Conservation (phyloP, 2,329 filamentous ascomycete genomes). For the Sporothrix schenckii region DNA sequence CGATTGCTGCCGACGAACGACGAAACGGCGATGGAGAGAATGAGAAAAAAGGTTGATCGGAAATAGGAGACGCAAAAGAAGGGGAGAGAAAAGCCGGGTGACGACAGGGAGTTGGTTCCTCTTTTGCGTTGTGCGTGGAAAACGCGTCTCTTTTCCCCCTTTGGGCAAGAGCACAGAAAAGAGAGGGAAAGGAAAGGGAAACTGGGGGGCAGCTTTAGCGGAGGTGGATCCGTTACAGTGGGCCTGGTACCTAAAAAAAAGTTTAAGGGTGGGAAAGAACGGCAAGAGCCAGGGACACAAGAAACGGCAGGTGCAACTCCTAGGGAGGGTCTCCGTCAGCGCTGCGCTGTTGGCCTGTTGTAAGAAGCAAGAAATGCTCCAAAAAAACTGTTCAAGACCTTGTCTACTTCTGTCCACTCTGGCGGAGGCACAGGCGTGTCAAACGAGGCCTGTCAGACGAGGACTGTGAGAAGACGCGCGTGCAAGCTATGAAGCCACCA, state of each 20-base stretch:
- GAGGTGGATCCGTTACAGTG: slow-evolving; percentile 33
- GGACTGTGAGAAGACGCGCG: too few relatives aligned
- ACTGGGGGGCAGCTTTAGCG: slow-evolving; percentile 32
- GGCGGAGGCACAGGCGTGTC: too few relatives aligned
- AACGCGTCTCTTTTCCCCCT: slow-evolving; percentile 33
- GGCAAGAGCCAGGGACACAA: slow-evolving; percentile 3
- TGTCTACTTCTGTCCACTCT: neutral
- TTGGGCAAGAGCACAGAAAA: slow-evolving; percentile 28
- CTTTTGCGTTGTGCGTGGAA: slow-evolving; percentile 19
- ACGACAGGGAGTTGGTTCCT: neutral
- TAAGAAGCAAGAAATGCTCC: neutral
- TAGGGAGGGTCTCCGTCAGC: neutral
- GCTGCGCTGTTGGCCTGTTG: neutral
- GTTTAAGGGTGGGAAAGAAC: slow-evolving; percentile 24
- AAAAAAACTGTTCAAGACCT: neutral
- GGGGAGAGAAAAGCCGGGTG: slow-evolving; percentile 28
- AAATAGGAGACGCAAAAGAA: slow-evolving; percentile 24
- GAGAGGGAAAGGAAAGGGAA: slow-evolving; percentile 21
- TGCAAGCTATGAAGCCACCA: too few relatives aligned
- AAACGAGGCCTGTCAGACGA: too few relatives aligned
- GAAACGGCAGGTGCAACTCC: neutral
- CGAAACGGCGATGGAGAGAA: neutral
- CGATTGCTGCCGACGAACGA: neutral
- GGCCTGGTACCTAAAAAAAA: slow-evolving; percentile 32
- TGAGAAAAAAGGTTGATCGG: neutral